phyloP scores from a whole-genome alignment of 2,329 filamentous ascomycete species.

The Lasiodiplodia hormozganensis region DNA sequence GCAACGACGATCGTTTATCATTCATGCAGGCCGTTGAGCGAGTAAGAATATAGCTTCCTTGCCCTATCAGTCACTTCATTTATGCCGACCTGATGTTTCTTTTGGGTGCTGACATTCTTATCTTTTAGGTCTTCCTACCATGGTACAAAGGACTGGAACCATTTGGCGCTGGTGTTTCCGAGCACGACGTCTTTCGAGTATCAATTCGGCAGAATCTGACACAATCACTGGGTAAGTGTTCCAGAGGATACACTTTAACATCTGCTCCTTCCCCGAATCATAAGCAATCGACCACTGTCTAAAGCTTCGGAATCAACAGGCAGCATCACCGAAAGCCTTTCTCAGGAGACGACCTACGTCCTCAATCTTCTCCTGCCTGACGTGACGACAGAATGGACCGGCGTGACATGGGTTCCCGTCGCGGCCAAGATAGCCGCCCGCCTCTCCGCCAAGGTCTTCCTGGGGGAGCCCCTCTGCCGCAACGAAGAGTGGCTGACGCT shows the following conservation, averaged over 20 bases:
- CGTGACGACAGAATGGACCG: constrained; percentile 18
- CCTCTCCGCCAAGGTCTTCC: constrained; percentile 40
- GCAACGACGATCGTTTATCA: constrained; percentile 11
- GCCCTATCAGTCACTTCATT: no score
- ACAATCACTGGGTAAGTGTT: constrained; percentile 2
- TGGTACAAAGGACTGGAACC: constrained; percentile 5
- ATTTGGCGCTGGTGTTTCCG: background rate
- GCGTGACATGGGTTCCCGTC: constrained; percentile 41
- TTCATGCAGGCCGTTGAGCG: constrained; percentile 3
- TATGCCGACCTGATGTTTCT: background rate
- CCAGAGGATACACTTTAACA: background rate
- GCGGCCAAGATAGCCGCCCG: constrained; percentile 50
- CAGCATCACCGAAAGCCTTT: constrained; percentile 10
- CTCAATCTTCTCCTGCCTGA: constrained; percentile 21
- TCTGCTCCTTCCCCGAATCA: background rate
- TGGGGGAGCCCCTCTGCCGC: constrained; percentile 46
- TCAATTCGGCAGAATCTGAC: constrained; percentile 2
- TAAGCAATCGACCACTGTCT: background rate
- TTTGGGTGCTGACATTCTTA: no score
- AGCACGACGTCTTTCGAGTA: background rate
- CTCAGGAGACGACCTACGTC: background rate
- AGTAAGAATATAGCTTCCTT: constrained; percentile 1
- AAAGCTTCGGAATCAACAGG: background rate
- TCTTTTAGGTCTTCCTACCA: background rate
- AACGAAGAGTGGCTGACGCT: constrained; percentile 50